These are phyloP conservation scores for Hemileccinum rubropunctum DNA, from an alignment of 768 basidiomycete genomes.

Conservation along the genomic window DNA sequence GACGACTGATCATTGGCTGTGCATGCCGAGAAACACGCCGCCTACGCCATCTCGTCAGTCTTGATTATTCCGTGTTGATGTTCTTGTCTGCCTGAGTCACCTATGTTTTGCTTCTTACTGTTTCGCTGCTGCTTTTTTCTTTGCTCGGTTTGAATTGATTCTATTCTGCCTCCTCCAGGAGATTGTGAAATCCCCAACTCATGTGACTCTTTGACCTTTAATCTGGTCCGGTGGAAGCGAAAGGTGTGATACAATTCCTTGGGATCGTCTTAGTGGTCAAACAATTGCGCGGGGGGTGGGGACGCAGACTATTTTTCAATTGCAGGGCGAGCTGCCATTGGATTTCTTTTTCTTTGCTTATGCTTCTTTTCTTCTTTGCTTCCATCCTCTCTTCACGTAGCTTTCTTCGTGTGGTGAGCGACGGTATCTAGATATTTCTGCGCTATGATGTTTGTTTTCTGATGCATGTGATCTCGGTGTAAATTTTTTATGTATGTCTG, in stretches of 20 bases:
- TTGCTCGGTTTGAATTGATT: conserved; percentile 22
- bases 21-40: background rate
- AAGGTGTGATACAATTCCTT: conserved; percentile 14
- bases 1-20: conserved; percentile 19
- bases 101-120: conserved; percentile 6
- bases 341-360: background rate
- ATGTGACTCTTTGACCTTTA: conserved; percentile 33
- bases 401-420: background rate
- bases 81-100: conserved; percentile 11
- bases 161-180: conserved; percentile 24
- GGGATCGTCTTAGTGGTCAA: conserved; percentile 33
- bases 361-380: background rate
- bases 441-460: conserved; percentile 7
- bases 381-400: background rate
- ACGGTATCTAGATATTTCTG: background rate
- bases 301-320: conserved; percentile 20
- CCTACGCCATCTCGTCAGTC: background rate
- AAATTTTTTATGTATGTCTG: conserved; percentile 5
- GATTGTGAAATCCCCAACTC: conserved; percentile 14
- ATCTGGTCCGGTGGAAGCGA: conserved; percentile 20
- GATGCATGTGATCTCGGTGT: conserved; percentile 1
- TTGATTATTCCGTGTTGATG: conserved; percentile 6
- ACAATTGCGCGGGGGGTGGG: conserved; percentile 20
- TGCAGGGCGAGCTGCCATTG: conserved; percentile 7
- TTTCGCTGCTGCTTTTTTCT: conserved; percentile 1